Percentiles rank a stretch among this genome's conserved stretches.
Conservation (phyloP, 164 flowering plant species). For the Tinospora cordifolia region DNA sequence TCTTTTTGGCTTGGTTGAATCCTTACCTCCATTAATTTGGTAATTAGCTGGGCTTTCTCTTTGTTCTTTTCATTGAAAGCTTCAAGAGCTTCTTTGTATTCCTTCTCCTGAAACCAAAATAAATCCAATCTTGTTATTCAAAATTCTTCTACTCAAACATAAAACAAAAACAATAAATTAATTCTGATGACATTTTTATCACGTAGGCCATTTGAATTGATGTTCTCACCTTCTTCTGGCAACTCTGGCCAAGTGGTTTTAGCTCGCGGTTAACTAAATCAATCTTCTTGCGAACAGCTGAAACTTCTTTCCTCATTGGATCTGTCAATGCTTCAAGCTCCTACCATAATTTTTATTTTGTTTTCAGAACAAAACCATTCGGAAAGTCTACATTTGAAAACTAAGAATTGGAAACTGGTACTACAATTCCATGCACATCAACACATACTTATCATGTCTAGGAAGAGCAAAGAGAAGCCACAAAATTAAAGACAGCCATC, state of each 20-base stretch:
- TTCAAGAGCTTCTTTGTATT: constrained; percentile 78
- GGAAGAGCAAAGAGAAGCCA: background rate
- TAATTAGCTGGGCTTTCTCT: constrained; percentile 64
- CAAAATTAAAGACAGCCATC: background rate
- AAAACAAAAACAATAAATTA: background rate
- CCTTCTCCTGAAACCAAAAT: constrained; percentile 52
- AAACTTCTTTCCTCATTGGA: constrained; percentile 88
- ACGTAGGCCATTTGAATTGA: background rate
- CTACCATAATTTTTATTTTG: constrained; percentile 23
- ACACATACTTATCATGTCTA: no score
- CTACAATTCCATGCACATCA: background rate
- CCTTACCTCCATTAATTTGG: constrained; percentile 57
- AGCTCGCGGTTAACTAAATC: constrained; percentile 34
- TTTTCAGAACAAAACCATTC: background rate
- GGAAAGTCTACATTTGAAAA: background rate
- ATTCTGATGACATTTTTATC: background rate
- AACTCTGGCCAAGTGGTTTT: constrained; percentile 38
- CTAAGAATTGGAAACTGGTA: background rate
- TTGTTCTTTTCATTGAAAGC: constrained; percentile 73
- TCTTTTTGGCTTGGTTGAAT: background rate
- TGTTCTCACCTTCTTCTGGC: constrained; percentile 39
- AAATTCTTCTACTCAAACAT: background rate
- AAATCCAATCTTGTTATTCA: constrained; percentile 4
- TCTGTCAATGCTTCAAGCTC: constrained; percentile 81
- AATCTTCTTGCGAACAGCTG: constrained; percentile 49